Evolutionary conservation across 179 eudicot genomes (phyloP).

Genomic region (Silene noctiflora): DNA sequence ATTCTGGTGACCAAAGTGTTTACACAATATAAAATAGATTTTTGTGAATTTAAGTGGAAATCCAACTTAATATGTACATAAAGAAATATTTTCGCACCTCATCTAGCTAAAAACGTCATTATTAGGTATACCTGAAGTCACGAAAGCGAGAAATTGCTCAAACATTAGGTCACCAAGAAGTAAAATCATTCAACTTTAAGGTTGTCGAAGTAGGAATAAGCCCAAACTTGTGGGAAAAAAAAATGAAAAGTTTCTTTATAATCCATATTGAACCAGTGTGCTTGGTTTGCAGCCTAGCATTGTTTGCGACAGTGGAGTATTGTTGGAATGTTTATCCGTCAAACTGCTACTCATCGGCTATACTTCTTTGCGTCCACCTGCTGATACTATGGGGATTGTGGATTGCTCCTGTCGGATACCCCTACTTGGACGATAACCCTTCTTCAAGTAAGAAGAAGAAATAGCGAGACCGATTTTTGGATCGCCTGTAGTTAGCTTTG

Average conservation of each 20-base stretch:
- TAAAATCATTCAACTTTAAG: too few relatives aligned
- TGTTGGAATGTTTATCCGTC: constrained; percentile 95
- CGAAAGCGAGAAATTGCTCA: too few relatives aligned
- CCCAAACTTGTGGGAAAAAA: too few relatives aligned
- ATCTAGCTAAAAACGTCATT: too few relatives aligned
- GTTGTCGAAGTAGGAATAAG: too few relatives aligned
- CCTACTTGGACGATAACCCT: constrained; percentile 40
- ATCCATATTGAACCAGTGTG: background rate
- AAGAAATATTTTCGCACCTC: too few relatives aligned
- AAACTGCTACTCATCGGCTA: constrained; percentile 51
- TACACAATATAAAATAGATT: too few relatives aligned
- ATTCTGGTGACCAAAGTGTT: too few relatives aligned
- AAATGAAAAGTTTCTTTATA: background rate
- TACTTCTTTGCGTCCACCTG: constrained; percentile 59
- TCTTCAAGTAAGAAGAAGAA: constrained; percentile 26
- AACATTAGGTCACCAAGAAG: too few relatives aligned
- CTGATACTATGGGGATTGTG: constrained; percentile 76
- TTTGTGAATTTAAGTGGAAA: too few relatives aligned
- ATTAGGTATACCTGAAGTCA: too few relatives aligned
- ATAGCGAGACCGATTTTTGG: constrained; percentile 1
- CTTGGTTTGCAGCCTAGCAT: constrained; percentile 45
- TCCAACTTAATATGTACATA: too few relatives aligned
- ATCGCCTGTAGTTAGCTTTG: background rate
- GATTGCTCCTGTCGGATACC: constrained; percentile 57
- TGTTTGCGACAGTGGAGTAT: constrained; percentile 58